phyloP scores from a whole-genome alignment of 108 stramenopile species.

The Aurantiochytrium sp. region DNA sequence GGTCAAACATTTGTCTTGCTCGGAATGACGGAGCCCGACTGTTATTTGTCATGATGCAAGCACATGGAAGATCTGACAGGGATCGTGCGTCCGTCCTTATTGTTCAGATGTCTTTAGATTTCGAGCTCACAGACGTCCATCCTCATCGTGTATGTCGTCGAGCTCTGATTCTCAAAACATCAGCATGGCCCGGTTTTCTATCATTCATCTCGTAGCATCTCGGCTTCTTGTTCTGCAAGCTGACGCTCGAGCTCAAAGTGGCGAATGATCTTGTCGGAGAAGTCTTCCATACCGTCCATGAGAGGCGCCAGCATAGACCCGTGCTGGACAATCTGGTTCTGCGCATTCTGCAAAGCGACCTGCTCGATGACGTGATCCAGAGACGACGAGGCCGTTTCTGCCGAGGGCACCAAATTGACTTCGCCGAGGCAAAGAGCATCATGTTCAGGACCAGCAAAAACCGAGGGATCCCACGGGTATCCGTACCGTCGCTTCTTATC shows the following conservation, averaged over 20 bases:
- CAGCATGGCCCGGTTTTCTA: too few relatives aligned
- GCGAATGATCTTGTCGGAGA: not conserved
- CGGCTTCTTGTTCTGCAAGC: not conserved
- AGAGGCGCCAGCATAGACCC: not conserved
- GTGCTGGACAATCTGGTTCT: conserved; percentile 8
- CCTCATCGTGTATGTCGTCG: not conserved
- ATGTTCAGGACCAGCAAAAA: not conserved
- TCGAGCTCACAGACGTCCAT: too few relatives aligned
- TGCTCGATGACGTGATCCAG: not conserved
- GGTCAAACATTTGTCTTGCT: too few relatives aligned
- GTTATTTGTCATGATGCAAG: too few relatives aligned
- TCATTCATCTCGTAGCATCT: too few relatives aligned
- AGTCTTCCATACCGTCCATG: not conserved
- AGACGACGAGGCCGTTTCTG: not conserved
- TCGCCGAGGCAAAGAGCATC: not conserved
- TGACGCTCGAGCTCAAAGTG: not conserved
- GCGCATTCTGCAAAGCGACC: not conserved
- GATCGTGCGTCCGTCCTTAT: too few relatives aligned
- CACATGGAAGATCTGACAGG: too few relatives aligned
- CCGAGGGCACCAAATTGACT: not conserved
- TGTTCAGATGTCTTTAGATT: too few relatives aligned
- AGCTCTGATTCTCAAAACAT: not conserved
- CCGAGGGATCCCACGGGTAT: not conserved
- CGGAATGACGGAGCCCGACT: too few relatives aligned
- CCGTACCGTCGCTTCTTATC: not conserved